Percentiles rank a stretch among this genome's conserved stretches.
phyloP scores from a whole-genome alignment of 2,329 filamentous ascomycete genomes.

The Monosporascus sp. region DNA sequence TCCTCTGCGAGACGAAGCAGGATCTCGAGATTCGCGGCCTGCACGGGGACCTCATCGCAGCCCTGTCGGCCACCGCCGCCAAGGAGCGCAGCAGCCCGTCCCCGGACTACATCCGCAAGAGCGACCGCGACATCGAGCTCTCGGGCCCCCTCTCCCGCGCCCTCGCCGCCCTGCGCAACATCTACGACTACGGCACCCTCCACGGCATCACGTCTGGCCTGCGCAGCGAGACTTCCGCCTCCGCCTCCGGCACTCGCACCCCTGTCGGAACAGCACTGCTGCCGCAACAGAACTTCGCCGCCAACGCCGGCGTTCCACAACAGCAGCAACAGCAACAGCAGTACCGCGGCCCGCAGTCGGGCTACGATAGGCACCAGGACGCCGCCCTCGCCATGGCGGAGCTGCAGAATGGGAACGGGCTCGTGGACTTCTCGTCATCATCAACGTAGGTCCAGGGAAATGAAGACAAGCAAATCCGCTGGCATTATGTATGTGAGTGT shows the following conservation, averaged over 20 bases:
- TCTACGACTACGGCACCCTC: conserved; percentile 61
- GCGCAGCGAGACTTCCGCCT: conserved; percentile 37
- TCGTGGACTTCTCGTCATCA: conserved; percentile 42
- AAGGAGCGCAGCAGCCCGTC: conserved; percentile 53
- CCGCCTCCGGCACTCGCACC: conserved; percentile 37
- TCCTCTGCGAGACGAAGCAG: conserved; percentile 58
- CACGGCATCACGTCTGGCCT: conserved; percentile 38
- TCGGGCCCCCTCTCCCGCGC: conserved; percentile 59
- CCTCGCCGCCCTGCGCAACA: conserved; percentile 57
- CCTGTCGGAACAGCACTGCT: conserved; percentile 43
- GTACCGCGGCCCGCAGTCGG: conserved; percentile 16
- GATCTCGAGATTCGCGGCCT: conserved; percentile 60
- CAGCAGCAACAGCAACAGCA: conserved; percentile 25
- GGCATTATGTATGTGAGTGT: too few species aligned
- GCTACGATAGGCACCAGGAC: conserved; percentile 52
- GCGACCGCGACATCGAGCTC: conserved; percentile 57
- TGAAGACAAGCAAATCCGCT: not conserved
- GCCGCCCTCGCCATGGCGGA: conserved; percentile 62
- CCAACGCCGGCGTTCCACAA: conserved; percentile 42
- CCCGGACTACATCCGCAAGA: conserved; percentile 47
- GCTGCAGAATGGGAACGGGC: conserved; percentile 52
- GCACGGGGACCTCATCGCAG: conserved; percentile 59
- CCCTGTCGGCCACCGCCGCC: conserved; percentile 58
- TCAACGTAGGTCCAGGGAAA: conserved; percentile 5
- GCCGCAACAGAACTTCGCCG: conserved; percentile 18